Evolutionary conservation across 495 filamentous ascomycete genomes (phyloP).

Genomic region (Talaromyces thailandensis): DNA sequence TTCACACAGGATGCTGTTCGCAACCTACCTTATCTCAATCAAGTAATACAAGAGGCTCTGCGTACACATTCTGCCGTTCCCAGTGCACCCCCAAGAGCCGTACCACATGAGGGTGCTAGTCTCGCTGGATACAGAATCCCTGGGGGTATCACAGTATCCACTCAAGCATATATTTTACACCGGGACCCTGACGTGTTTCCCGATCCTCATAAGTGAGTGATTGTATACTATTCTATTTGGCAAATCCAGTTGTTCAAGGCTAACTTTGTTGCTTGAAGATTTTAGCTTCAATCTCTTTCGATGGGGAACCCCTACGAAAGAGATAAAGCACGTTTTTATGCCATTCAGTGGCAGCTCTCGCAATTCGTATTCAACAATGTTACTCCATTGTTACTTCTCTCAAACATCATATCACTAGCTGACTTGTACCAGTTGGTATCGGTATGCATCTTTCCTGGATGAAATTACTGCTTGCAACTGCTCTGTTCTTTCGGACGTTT

Average conservation of each 20-base stretch:
- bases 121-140: background rate
- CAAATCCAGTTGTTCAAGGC: background rate
- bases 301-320: slow-evolving; percentile 34
- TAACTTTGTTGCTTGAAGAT: background rate
- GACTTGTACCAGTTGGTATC: background rate
- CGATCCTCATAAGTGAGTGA: background rate
- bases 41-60: background rate
- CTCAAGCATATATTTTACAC: background rate
- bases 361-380: slow-evolving; percentile 12
- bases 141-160: background rate
- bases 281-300: slow-evolving; percentile 31
- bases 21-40: background rate
- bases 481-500: background rate
- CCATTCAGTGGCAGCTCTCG: slow-evolving; percentile 44
- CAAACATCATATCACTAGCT: background rate
- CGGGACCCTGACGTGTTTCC: background rate
- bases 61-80: background rate
- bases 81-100: background rate
- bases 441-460: background rate
- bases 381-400: no score
- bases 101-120: background rate
- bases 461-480: background rate
- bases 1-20: slow-evolving; percentile 15
- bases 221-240: background rate
- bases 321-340: slow-evolving; percentile 44